Base-by-base conservation (phyloP, 345 rosid genomes). In the Boechera stricta region DNA sequence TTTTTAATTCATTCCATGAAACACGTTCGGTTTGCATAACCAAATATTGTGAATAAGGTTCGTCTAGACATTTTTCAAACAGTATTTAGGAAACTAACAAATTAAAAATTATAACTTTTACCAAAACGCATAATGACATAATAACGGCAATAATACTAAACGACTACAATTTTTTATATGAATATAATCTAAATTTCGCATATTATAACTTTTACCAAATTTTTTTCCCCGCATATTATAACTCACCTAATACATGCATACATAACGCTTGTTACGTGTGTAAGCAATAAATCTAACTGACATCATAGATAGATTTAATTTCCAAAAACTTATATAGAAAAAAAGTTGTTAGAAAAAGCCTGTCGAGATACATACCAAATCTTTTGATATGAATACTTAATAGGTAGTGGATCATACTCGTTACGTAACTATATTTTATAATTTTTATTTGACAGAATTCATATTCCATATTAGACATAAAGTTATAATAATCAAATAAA, bases 371-470 rank as follows among this genome's bases (percentile, higher is more conserved):
- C 36, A 39, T 57, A 72, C 82, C 73, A 67, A 60, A 67, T 59
- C 56, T 66, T 56, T 48, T 7, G 9, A 66, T 61, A 7, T 16
- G 7, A 53, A 16, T 79, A 52, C 74, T 38, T 68, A 35, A 74
- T 74, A 60, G 45, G 18, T 51, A 79, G 74, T 67, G 57, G 12
- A 51, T 67, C 77, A 73, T 47, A 51, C 62, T 73, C 65, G 53
- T 73, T 72, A 67, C 52, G 65, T 74, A 67, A 29, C 66, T 5
- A 31, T 65, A 63, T 64, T 31, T 33, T 63, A 42, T 71, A 9
- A 1, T 67, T 44, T 70, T 35, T 33, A 4, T 33, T 33, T 52
- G 10, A 29, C 45, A 49, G 54, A 49, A 75, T 57, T 28, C 5
- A 48, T 65, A 74, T 65, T 44, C 39, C 15, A 74, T 58, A 28